Base-by-base conservation (phyloP, 2,329 filamentous ascomycete species). In the Albifimbria verrucaria region DNA sequence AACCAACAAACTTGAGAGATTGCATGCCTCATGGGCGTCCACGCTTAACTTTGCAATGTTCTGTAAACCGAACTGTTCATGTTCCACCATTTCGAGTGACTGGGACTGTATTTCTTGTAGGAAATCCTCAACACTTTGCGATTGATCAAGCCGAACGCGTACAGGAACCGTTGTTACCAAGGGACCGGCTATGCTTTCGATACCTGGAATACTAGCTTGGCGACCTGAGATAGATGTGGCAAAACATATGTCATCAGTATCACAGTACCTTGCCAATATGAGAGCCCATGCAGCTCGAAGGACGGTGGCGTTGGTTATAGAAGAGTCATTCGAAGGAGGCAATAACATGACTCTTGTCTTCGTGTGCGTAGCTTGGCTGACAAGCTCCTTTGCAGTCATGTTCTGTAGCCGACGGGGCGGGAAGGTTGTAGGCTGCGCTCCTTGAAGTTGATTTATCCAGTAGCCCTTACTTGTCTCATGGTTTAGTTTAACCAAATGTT, bases 401-500 rank as follows among this genome's bases (percentile, higher is more conserved):
- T n/a, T n/a, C n/a, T n/a, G n/a, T n/a, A n/a, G n/a, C n/a, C n/a
- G n/a, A n/a, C n/a, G n/a, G n/a, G n/a, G n/a, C n/a, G n/a, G n/a
- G n/a, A n/a, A n/a, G n/a, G n/a, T n/a, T n/a, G n/a, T n/a, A n/a
- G n/a, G n/a, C n/a, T n/a, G n/a, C n/a, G n/a, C n/a, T n/a, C n/a
- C n/a, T n/a, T n/a, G n/a, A n/a, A n/a, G n/a, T n/a, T n/a, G n/a
- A n/a, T n/a, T n/a, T n/a, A n/a, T n/a, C n/a, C n/a, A n/a, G n/a
- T n/a, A n/a, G n/a, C n/a, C n/a, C n/a, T n/a, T n/a, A n/a, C n/a
- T n/a, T n/a, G n/a, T n/a, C n/a, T n/a, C 57, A n/a, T 51, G 18
- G 18, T 61, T 52, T n/a, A 67, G 62, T 32, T 73, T 66, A 52
- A 68, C 63, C 6, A 77, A 64, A 52, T 75, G 72, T 45, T 68